Base-by-base conservation (phyloP, 495 filamentous ascomycete genomes). In the Jackrogersella minutella region DNA sequence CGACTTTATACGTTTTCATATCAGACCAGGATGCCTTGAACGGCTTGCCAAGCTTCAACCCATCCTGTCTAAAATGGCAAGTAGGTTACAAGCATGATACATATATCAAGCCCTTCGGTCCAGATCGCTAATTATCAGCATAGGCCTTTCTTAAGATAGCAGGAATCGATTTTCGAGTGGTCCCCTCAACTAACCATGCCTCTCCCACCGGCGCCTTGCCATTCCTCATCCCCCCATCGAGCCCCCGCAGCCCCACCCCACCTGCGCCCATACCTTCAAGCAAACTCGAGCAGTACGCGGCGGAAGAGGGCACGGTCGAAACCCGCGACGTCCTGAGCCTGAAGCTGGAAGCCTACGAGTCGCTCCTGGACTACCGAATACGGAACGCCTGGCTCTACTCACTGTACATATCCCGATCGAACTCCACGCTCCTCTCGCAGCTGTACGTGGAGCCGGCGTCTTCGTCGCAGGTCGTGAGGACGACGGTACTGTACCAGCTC, bases 11-110 rank as follows among this genome's bases (percentile, higher is more conserved):
- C 73, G 80, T 97, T 30, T 98, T 97, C 76, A 85, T 85, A 49
- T 86, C 86, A 10, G 83, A 87, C 0, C 77, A 81, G 22, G 90
- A 88, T 62, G 92, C 89, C 17, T 72, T 75, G 22, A 68, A 71
- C 30, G 90, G 88, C 10, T 75, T 80, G 21, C 92, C 93, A 17
- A 94, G 91, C 49, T 97, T 91, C 80, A 97, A 98, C 78, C 95
- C 95, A 2, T 86, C 86, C 67, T 99, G 95, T 82, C 82, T 99
- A 64, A 97, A 94, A 79, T 97, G 93, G 93, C 95, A 97, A 90
- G 94, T 93, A 71, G 47, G 88, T 82, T 4, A 34, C 31, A 41
- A 30, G 1, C 34, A 34, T 36, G 36, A 19, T 37, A n/a, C 46
- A 40, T 39, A 26, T n/a, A n/a, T n/a, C n/a, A n/a, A n/a, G 40